Evolutionary conservation across 139 green algal genomes (phyloP).

Genomic region (Ettlia oleoabundans): DNA sequence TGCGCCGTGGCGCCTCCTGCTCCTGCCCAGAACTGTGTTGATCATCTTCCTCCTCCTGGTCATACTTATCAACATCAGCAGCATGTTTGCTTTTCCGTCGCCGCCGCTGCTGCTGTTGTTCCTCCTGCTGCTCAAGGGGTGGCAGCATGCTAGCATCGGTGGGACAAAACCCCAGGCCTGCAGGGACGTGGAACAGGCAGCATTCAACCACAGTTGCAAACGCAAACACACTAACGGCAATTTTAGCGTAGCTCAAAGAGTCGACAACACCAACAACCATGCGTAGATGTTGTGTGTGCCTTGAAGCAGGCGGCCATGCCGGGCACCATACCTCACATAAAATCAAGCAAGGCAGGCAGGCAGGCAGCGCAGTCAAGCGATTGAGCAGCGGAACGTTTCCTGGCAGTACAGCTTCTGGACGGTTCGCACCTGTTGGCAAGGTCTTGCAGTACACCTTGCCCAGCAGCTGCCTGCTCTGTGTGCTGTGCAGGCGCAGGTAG

Average conservation of each 20-base stretch:
- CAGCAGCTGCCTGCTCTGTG: constrained; percentile 40
- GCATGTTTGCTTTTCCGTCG: not conserved
- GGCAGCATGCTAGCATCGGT: constrained; percentile 35
- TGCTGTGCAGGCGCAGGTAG: constrained; percentile 68
- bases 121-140: not conserved
- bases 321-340: too few species aligned
- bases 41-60: not conserved
- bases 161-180: constrained; percentile 22
- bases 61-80: not conserved
- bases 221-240: too few species aligned
- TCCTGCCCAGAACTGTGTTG: not conserved
- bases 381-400: too few species aligned
- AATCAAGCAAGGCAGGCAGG: too few species aligned
- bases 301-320: too few species aligned
- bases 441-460: constrained; percentile 72
- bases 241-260: too few species aligned
- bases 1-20: not conserved
- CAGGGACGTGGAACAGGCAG: not conserved
- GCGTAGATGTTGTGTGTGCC: too few species aligned
- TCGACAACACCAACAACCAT: too few species aligned
- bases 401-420: too few species aligned
- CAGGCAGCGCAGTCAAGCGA: too few species aligned
- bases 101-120: not conserved
- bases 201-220: not conserved
- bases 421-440: constrained; percentile 51